Base-by-base conservation (phyloP, 352 stramenopile species). In the Thalassiosira hispida region DNA sequence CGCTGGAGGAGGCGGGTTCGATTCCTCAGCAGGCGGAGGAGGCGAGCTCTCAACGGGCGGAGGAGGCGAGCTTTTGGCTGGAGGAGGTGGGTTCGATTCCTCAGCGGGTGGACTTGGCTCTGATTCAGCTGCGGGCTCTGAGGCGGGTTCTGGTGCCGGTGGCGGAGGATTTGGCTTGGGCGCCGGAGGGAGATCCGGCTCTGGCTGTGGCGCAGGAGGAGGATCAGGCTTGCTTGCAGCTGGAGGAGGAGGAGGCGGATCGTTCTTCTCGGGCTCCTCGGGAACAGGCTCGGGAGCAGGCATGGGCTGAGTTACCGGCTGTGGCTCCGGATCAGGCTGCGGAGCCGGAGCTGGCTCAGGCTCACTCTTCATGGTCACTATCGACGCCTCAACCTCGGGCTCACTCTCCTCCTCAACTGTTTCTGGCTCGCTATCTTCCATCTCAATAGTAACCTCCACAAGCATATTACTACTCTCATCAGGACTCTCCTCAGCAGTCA, bases 251-350 rank as follows among this genome's bases (percentile, higher is more conserved):
- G n/a, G n/a, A n/a, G n/a, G n/a, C n/a, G n/a, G n/a, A n/a, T n/a
- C n/a, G n/a, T n/a, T n/a, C n/a, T n/a, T n/a, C n/a, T n/a, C n/a
- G n/a, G n/a, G 31, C 3, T 9, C 31, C 8, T 49, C 40, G 6
- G 40, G 40, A 4, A 18, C 40, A 49, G 40, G 4, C 40, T 49
- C 40, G 4, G 55, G 31, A 27, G 70, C 29, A 22, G 35, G 22
- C 1, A 16, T 47, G 16, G 52, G 42, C 11, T n/a, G 49, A 29
- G 51, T 60, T 18, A 35, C 44, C 11, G 65, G n/a, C 22, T 78
- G 47, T 11, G 61, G 16, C 57, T 71, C 69, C 42, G 51, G 64
- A 49, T 79, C 73, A 31, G 72, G 16, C 57, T 71, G 67, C 42
- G 51, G 64, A 49, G 73, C 73, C 20, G 72, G 55, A 20, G 44